Conservation (phyloP, 768 basidiomycete genomes). For the Pulveroboletus sp. region DNA sequence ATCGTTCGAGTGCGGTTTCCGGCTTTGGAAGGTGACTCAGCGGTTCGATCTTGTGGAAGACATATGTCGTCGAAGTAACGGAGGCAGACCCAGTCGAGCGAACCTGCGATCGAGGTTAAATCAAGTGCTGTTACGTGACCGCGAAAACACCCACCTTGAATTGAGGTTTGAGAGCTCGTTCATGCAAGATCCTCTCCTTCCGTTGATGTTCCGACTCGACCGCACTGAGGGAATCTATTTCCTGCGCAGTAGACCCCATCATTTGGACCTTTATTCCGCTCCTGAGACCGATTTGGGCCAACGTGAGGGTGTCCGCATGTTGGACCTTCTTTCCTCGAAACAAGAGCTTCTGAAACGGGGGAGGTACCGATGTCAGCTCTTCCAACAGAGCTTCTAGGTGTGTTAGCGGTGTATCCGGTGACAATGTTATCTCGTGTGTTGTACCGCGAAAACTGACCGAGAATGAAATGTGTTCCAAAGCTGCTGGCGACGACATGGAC, state of each 20-base stretch:
- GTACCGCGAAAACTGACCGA: constrained; percentile 47
- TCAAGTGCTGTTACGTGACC: too few species aligned
- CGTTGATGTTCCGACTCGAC: constrained; percentile 56
- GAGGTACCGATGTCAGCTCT: constrained; percentile 63
- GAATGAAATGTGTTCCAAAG: constrained; percentile 11
- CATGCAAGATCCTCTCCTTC: constrained; percentile 54
- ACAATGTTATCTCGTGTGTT: constrained; percentile 44
- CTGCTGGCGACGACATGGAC: constrained; percentile 13
- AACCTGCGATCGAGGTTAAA: constrained; percentile 35
- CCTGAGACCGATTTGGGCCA: constrained; percentile 52
- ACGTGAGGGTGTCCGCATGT: constrained; percentile 28
- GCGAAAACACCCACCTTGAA: constrained; percentile 44
- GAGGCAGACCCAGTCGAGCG: constrained; percentile 50
- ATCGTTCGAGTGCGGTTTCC: constrained; percentile 47
- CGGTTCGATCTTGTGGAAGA: constrained; percentile 63
- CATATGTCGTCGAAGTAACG: constrained; percentile 41
- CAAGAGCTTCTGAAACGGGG: constrained; percentile 64
- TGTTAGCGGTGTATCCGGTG: constrained; percentile 48
- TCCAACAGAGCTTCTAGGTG: constrained; percentile 50
- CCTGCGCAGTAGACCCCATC: constrained; percentile 60
- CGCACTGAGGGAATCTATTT: constrained; percentile 50
- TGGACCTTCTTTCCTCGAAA: constrained; percentile 60
- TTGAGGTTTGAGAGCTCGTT: constrained; percentile 53
- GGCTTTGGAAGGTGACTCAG: constrained; percentile 65
- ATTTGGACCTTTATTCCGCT: constrained; percentile 66